Evolutionary conservation across 441 rosid species (phyloP).

Genomic region (Euphorbia celastroides): DNA sequence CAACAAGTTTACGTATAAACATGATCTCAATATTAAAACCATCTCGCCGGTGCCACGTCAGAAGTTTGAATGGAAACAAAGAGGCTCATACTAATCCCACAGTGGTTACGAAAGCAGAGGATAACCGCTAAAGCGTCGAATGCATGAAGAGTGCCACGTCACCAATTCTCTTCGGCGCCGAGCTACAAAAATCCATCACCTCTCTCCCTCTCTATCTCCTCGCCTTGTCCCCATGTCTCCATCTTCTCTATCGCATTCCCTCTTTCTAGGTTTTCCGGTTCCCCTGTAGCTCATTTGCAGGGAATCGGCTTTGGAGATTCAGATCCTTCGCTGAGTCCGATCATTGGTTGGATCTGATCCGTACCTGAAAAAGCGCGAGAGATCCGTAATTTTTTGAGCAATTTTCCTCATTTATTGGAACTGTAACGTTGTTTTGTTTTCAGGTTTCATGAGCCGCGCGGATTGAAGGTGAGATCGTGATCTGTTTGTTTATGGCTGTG

Average conservation of each 20-base stretch:
- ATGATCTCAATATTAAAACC: no score
- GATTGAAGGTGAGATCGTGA: conserved; percentile 19
- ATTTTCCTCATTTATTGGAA: conserved; percentile 12
- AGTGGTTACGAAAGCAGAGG: background rate
- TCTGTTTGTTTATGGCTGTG: background rate
- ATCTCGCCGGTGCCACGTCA: no score
- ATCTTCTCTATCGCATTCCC: conserved; percentile 16
- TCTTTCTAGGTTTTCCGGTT: conserved; percentile 15
- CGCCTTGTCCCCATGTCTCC: background rate
- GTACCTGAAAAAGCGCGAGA: conserved; percentile 1
- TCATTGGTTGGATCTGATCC: conserved; percentile 25
- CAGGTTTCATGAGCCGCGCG: conserved; percentile 11
- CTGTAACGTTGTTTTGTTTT: background rate
- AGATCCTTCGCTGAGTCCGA: conserved; percentile 28
- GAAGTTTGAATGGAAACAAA: no score
- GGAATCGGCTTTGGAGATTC: conserved; percentile 28
- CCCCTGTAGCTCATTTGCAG: no score
- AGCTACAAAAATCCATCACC: conserved; percentile 13
- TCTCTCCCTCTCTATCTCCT: conserved; percentile 12
- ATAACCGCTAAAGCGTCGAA: conserved; percentile 15
- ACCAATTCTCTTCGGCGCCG: conserved; percentile 42
- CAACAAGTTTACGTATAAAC: no score
- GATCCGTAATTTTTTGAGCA: conserved; percentile 24
- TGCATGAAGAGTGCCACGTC: conserved; percentile 57
- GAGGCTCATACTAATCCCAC: no score